Evolutionary conservation across 768 basidiomycete genomes (phyloP).

Genomic region (Lactarius evosmus): DNA sequence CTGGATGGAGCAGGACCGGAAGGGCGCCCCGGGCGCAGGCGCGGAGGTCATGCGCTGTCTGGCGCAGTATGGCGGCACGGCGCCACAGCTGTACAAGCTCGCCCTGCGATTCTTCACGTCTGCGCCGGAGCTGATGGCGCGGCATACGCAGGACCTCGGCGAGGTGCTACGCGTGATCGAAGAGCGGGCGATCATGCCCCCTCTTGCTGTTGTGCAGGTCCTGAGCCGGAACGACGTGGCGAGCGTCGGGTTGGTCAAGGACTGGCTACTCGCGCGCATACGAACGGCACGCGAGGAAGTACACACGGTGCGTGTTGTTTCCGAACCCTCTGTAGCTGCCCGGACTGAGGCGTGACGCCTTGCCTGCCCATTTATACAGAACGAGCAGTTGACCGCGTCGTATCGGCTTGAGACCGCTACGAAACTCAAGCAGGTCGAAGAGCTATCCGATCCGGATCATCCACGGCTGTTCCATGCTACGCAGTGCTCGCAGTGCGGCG

Average conservation of each 20-base stretch:
- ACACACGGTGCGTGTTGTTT: slow-evolving; percentile 52
- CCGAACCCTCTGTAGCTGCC: neutral
- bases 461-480: slow-evolving; percentile 94
- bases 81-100: slow-evolving; percentile 79
- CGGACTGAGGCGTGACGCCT: neutral
- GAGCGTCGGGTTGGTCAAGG: slow-evolving; percentile 87
- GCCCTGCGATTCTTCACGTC: slow-evolving; percentile 89
- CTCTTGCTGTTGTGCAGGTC: slow-evolving; percentile 85
- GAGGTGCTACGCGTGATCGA: slow-evolving; percentile 76
- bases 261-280: slow-evolving; percentile 83
- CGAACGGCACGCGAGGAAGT: slow-evolving; percentile 71
- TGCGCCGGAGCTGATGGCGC: slow-evolving; percentile 63
- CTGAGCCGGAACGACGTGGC: slow-evolving; percentile 86
- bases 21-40: slow-evolving; percentile 41
- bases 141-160: slow-evolving; percentile 69
- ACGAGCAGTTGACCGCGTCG: slow-evolving; percentile 80
- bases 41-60: slow-evolving; percentile 64
- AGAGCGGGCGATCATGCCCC: slow-evolving; percentile 77
- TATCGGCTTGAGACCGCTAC: slow-evolving; percentile 81
- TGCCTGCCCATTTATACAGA: too few species aligned
- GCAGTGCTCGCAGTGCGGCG: slow-evolving; percentile 84
- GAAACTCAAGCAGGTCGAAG: slow-evolving; percentile 78
- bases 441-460: slow-evolving; percentile 71
- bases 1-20: slow-evolving; percentile 74
- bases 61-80: slow-evolving; percentile 63